Conservation (phyloP, 179 eudicot genomes). For the Beta lomatogona region DNA sequence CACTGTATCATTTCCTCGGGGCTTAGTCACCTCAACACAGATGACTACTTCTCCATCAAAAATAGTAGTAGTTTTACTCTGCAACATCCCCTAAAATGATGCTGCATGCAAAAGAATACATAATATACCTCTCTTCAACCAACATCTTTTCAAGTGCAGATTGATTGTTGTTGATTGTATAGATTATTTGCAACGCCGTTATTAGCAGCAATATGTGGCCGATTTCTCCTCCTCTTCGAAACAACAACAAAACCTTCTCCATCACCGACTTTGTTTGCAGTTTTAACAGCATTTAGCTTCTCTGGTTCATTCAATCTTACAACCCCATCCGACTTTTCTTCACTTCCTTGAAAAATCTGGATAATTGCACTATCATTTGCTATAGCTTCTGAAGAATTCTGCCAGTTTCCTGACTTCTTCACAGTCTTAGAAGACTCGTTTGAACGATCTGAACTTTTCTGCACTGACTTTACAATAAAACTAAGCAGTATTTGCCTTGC, state of each 20-base stretch:
- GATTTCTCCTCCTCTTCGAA: conserved; percentile 75
- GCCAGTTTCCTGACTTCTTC: conserved; percentile 49
- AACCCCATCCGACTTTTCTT: conserved; percentile 46
- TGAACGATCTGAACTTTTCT: conserved; percentile 48
- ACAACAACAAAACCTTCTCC: conserved; percentile 92
- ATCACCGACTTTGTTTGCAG: conserved; percentile 52
- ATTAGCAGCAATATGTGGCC: conserved; percentile 58
- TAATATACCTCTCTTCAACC: neutral
- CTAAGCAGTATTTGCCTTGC: conserved; percentile 96
- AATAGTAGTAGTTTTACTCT: neutral
- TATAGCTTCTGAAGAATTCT: conserved; percentile 67
- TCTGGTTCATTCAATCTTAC: conserved; percentile 33
- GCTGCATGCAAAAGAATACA: conserved; percentile 9
- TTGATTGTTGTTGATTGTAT: conserved; percentile 75
- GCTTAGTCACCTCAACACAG: neutral
- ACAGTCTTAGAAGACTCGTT: conserved; percentile 34
- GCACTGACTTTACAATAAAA: conserved; percentile 89
- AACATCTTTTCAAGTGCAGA: conserved; percentile 57
- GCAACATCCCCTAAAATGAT: conserved; percentile 18
- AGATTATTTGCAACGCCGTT: conserved; percentile 50
- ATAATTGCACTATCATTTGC: conserved; percentile 87
- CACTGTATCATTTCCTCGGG: neutral
- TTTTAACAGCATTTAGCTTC: conserved; percentile 22
- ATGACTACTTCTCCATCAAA: conserved; percentile 15
- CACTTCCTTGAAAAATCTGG: conserved; percentile 60